Evolutionary conservation across 2,329 filamentous ascomycete species (phyloP).

Genomic region (Cadophora gregata): DNA sequence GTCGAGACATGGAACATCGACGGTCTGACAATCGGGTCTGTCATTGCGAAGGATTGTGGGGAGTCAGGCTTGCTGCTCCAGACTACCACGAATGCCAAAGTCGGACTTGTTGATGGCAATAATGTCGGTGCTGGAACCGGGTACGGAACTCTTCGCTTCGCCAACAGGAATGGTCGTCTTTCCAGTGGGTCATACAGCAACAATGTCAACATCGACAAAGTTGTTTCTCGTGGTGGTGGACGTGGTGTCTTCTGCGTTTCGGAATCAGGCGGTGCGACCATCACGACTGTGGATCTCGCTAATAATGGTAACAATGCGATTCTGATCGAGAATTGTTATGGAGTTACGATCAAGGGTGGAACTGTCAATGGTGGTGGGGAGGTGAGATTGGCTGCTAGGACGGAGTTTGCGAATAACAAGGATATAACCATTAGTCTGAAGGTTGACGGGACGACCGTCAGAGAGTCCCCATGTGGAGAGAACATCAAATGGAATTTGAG

Average conservation of each 20-base stretch:
- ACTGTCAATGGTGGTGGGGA: conserved; percentile 12
- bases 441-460: conserved; percentile 4
- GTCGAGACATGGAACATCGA: conserved; percentile 23
- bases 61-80: conserved; percentile 20
- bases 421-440: conserved; percentile 11
- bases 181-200: conserved; percentile 1
- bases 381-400: background rate
- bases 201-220: conserved; percentile 13
- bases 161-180: conserved; percentile 5
- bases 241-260: conserved; percentile 21
- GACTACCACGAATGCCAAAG: conserved; percentile 13
- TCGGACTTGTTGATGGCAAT: conserved; percentile 14
- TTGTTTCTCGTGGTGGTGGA: conserved; percentile 12
- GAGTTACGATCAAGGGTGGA: conserved; percentile 9
- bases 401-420: conserved; percentile 5
- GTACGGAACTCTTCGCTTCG: conserved; percentile 18
- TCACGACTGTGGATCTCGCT: conserved; percentile 3
- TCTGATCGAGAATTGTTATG: conserved; percentile 20
- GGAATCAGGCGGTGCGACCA: conserved; percentile 15
- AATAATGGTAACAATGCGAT: conserved; percentile 18
- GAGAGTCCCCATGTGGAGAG: conserved; percentile 12
- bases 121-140: conserved; percentile 13
- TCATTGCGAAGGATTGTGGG: conserved; percentile 11
- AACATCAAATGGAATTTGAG: conserved; percentile 18
- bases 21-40: conserved; percentile 14